These are phyloP conservation scores for Allium fistulosum DNA, from an alignment of 106 monocot genomes.

Conservation along the genomic window DNA sequence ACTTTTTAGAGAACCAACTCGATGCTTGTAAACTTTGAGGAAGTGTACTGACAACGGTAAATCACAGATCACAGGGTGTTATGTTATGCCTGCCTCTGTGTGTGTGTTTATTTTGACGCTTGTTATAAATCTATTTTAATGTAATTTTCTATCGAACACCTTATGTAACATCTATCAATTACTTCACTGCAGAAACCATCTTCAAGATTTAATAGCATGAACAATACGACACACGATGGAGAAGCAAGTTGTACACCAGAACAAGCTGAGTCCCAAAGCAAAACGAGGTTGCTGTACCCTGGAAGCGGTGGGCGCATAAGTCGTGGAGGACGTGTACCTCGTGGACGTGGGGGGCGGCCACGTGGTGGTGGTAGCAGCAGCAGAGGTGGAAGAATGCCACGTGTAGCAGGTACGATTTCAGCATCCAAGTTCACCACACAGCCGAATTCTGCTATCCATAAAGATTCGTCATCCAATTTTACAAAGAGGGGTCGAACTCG, in stretches of 20 bases:
- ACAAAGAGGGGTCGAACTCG: too few species aligned
- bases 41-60: too few species aligned
- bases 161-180: too few species aligned
- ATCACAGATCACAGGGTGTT: too few species aligned
- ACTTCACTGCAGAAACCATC: constrained; percentile 45
- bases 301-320: constrained; percentile 25
- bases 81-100: too few species aligned
- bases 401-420: constrained; percentile 23
- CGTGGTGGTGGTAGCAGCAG: constrained; percentile 52
- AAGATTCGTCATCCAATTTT: too few species aligned
- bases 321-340: constrained; percentile 31
- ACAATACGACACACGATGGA: constrained; percentile 24
- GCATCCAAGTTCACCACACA: constrained; percentile 28
- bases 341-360: constrained; percentile 33
- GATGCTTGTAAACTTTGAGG: too few species aligned
- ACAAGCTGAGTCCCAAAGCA: constrained; percentile 21
- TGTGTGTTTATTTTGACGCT: too few species aligned
- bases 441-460: constrained; percentile 47
- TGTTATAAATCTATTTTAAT: background rate
- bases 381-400: constrained; percentile 16
- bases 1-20: too few species aligned
- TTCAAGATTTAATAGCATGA: constrained; percentile 36
- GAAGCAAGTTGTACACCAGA: constrained; percentile 26
- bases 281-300: constrained; percentile 48
- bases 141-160: background rate